phyloP scores from a whole-genome alignment of 805 yeast species.

The Kodamaea neixiangensis region DNA sequence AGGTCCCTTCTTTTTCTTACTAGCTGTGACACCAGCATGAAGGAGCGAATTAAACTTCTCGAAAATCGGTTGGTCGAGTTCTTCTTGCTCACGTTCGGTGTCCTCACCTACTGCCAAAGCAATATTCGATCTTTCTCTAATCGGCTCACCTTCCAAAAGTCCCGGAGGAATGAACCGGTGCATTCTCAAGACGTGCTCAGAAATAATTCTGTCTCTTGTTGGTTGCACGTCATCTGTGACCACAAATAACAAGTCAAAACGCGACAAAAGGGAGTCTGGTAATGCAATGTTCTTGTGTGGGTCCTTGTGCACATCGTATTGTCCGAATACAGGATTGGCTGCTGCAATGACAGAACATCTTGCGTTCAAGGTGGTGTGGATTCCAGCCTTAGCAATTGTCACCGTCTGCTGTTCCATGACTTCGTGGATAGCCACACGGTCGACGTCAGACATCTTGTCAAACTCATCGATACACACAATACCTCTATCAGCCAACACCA shows the following conservation, averaged over 20 bases:
- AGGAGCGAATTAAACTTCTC: constrained; percentile 81
- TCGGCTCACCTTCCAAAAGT: constrained; percentile 88
- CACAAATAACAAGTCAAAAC: constrained; percentile 93
- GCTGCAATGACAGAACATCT: constrained; percentile 97
- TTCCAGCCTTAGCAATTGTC: constrained; percentile 97
- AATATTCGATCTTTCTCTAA: constrained; percentile 71
- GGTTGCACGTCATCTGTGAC: constrained; percentile 95
- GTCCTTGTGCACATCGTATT: constrained; percentile 91
- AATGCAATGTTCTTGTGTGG: constrained; percentile 96
- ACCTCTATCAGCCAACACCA: constrained; percentile 98
- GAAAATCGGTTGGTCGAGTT: constrained; percentile 61
- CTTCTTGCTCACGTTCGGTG: constrained; percentile 37
- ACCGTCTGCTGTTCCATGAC: constrained; percentile 99
- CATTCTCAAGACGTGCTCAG: constrained; percentile 93
- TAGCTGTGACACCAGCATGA: constrained; percentile 68
- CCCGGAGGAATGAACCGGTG: constrained; percentile 90
- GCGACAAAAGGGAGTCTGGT: constrained; percentile 93
- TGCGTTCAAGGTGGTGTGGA: constrained; percentile 93
- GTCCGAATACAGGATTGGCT: constrained; percentile 96
- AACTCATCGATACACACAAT: constrained; percentile 98
- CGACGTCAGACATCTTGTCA: constrained; percentile 96
- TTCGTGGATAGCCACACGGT: constrained; percentile 97
- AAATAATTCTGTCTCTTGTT: constrained; percentile 77
- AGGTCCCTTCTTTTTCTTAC: constrained; percentile 26
- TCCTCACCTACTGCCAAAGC: constrained; percentile 82